Base-by-base conservation (phyloP, 495 filamentous ascomycete species). In the Cercophora scortea region DNA sequence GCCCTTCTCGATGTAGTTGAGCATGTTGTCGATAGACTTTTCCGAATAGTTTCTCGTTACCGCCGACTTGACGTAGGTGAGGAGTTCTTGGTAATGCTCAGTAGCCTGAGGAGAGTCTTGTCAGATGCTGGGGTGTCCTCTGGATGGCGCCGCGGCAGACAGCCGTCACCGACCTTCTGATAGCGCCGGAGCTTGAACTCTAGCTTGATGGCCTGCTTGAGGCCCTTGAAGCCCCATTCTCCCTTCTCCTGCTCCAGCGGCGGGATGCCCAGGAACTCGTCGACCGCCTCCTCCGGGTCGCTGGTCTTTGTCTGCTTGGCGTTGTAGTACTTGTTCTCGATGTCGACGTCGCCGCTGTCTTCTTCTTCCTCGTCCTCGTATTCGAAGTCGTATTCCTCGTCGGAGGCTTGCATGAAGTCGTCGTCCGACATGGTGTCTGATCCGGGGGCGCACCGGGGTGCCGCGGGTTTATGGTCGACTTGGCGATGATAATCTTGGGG, bases 251-350 rank as follows among this genome's bases (percentile, higher is more conserved):
- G 50, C 69, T 98, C 93, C 52, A 96, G 63, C 8, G 82, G 78
- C 8, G 88, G 89, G 55, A 97, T 83, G 8, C 82, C 87, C 17
- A 97, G 75, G 61, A 98, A 98, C 71, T 96, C 92, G 15, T 85
- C 84, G 42, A 97, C 83, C 1, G 93, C 93, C 50, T 87, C 90
- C 60, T 95, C 85, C 3, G 94, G 89, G 55, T 87, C 87, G 50
- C 82, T 83, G 8, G 76, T 78, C 73, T 98, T 98, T 70, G 94
- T 85, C 70, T 96, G 90, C 73, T 98, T 98, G 25, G 93, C 93
- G 73, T 95, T 97, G 78, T 97, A 98, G 74, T 98, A 98, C 73
- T 96, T 95, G 75, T 98, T 98, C 68, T 97, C 94, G 63, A 97
- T 91, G 52, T 92, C 91, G 58, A 96, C 86, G 67, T 96, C 88